These are phyloP conservation scores for Naumovozyma baii DNA, from an alignment of 805 yeast genomes.

Conservation along the genomic window DNA sequence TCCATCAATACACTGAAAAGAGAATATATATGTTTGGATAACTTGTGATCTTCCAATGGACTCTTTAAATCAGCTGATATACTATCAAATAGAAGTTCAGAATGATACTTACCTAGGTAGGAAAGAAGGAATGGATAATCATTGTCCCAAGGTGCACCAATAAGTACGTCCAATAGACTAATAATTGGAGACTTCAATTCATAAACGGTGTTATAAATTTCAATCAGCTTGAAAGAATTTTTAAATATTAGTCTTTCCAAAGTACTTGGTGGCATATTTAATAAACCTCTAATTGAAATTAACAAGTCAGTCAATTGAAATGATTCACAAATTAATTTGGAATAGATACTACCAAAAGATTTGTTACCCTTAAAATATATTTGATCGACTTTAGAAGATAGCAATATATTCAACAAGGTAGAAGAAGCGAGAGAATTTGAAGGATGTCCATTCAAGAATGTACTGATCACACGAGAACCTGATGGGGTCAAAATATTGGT, in stretches of 20 bases:
- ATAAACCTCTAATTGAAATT: slow-evolving; percentile 45
- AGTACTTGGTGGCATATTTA: slow-evolving; percentile 45
- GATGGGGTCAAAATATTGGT: slow-evolving; percentile 44
- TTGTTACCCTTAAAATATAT: slow-evolving; percentile 29
- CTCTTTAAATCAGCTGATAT: slow-evolving; percentile 52
- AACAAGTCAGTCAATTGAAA: slow-evolving; percentile 50
- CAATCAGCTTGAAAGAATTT: slow-evolving; percentile 46
- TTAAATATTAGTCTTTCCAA: slow-evolving; percentile 55
- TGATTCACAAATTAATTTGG: slow-evolving; percentile 38
- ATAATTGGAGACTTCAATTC: slow-evolving; percentile 43
- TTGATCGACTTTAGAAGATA: slow-evolving; percentile 11
- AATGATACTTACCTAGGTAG: slow-evolving; percentile 58
- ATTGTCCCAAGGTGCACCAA: slow-evolving; percentile 45
- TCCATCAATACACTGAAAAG: slow-evolving; percentile 60
- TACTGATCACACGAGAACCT: slow-evolving; percentile 40
- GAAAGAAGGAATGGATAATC: slow-evolving; percentile 75
- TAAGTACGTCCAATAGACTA: slow-evolving; percentile 46
- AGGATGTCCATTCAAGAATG: slow-evolving; percentile 45
- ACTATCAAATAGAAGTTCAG: slow-evolving; percentile 50
- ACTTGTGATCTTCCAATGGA: slow-evolving; percentile 41
- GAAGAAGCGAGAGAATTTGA: slow-evolving; percentile 38
- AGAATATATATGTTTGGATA: slow-evolving; percentile 48
- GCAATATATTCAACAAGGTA: slow-evolving; percentile 14
- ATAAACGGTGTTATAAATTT: slow-evolving; percentile 39
- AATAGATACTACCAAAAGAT: slow-evolving; percentile 12